Conservation (phyloP, 2,329 filamentous ascomycete genomes). For the Fusarium temperatum region DNA sequence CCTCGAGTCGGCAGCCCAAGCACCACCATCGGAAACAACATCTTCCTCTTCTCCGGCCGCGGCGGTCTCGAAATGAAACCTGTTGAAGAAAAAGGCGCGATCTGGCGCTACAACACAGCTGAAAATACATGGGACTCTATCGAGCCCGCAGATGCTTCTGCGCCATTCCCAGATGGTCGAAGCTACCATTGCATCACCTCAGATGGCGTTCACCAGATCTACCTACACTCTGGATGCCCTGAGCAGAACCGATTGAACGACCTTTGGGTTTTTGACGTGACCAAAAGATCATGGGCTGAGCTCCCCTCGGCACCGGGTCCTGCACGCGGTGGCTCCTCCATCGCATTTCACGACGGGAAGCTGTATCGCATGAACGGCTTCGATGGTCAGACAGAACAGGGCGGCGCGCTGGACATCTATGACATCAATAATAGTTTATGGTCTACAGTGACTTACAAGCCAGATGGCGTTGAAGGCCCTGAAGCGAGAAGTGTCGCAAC, state of each 20-base stretch:
- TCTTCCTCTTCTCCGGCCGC: background rate
- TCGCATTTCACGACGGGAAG: accelerated
- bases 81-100: background rate
- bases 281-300: accelerated
- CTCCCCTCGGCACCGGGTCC: background rate
- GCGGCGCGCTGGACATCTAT: background rate
- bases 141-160: accelerated
- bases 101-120: background rate
- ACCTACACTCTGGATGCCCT: slow-evolving; percentile 1
- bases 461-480: background rate
- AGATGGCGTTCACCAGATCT: background rate
- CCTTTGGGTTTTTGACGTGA: background rate
- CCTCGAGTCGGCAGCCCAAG: background rate
- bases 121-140: background rate
- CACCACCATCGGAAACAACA: background rate
- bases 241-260: background rate
- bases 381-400: background rate
- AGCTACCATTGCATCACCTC: slow-evolving; percentile 4
- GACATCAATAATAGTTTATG: accelerated
- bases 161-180: background rate
- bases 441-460: background rate
- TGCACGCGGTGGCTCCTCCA: background rate
- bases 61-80: background rate
- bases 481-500: slow-evolving; percentile 1
- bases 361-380: background rate